Conservation (phyloP, 345 rosid genomes). For the Gossypium australe region DNA sequence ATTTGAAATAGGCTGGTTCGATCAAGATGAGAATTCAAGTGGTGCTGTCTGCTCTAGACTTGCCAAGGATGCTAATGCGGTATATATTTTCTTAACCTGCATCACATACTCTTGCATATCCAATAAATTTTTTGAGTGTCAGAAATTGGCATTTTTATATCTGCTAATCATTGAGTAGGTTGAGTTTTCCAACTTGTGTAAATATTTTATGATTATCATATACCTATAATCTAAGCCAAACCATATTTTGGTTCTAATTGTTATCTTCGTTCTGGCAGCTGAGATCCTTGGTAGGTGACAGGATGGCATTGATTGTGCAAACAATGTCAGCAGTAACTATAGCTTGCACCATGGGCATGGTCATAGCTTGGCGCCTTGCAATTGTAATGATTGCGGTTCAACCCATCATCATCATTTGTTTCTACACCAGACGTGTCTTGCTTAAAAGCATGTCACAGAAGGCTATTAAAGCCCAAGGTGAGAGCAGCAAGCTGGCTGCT, state of each 20-base stretch:
- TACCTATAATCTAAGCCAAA: not conserved
- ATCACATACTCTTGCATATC: not conserved
- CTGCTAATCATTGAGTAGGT: not conserved
- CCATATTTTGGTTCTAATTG: not conserved
- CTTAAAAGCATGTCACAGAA: slow-evolving; percentile 1
- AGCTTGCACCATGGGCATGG: slow-evolving; percentile 64
- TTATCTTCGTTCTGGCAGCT: slow-evolving; percentile 26
- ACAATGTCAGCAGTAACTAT: slow-evolving; percentile 50
- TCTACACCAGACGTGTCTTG: not conserved
- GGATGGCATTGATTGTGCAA: slow-evolving; percentile 52
- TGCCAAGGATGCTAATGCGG: slow-evolving; percentile 58
- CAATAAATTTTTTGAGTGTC: not conserved
- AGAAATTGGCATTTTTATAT: not conserved
- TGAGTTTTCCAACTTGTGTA: not conserved
- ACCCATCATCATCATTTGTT: slow-evolving; percentile 37
- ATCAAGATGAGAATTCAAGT: slow-evolving; percentile 59
- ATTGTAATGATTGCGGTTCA: slow-evolving; percentile 59
- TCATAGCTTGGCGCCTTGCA: slow-evolving; percentile 65
- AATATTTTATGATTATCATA: not conserved
- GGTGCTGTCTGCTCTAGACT: slow-evolving; percentile 74
- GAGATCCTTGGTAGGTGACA: slow-evolving; percentile 68
- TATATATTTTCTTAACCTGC: slow-evolving; percentile 18
- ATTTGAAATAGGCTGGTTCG: slow-evolving; percentile 77
- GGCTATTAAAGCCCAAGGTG: slow-evolving; percentile 10
- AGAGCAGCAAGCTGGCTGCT: slow-evolving; percentile 2